Percentiles rank a stretch among this genome's conserved stretches.
Conservation (phyloP, 495 filamentous ascomycete genomes). For the Delitschia confertaspora region DNA sequence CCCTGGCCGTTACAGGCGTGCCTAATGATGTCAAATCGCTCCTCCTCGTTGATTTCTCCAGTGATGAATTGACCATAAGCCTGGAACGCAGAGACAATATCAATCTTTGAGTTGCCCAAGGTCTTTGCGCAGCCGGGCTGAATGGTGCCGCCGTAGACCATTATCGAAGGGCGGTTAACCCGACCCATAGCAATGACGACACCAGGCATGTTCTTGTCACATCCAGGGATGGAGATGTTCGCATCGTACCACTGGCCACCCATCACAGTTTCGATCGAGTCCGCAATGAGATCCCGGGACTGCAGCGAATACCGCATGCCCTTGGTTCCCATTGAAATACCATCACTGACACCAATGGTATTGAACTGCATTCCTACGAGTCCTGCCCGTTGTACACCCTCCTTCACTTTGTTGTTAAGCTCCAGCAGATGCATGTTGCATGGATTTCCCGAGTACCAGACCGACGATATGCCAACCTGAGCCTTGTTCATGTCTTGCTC, state of each 20-base stretch:
- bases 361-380: conserved; percentile 70
- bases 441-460: conserved; percentile 87
- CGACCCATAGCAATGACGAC: conserved; percentile 96
- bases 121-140: conserved; percentile 74
- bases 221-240: conserved; percentile 96
- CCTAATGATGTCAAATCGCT: conserved; percentile 88
- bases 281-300: conserved; percentile 90
- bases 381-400: conserved; percentile 58
- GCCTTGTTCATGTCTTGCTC: conserved; percentile 85
- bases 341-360: conserved; percentile 88
- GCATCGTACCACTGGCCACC: conserved; percentile 98
- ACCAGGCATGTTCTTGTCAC: conserved; percentile 99
- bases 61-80: conserved; percentile 92
- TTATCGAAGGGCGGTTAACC: conserved; percentile 84
- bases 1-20: conserved; percentile 89
- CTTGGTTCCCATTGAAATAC: conserved; percentile 68
- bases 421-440: conserved; percentile 98
- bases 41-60: conserved; percentile 82
- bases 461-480: conserved; percentile 92
- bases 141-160: conserved; percentile 96
- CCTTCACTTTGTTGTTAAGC: conserved; percentile 69
- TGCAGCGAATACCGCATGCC: conserved; percentile 95
- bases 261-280: conserved; percentile 98
- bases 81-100: conserved; percentile 96
- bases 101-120: conserved; percentile 66